phyloP scores from a whole-genome alignment of 1,139 yeast genomes.

The Hyphopichia pseudoburtonii region DNA sequence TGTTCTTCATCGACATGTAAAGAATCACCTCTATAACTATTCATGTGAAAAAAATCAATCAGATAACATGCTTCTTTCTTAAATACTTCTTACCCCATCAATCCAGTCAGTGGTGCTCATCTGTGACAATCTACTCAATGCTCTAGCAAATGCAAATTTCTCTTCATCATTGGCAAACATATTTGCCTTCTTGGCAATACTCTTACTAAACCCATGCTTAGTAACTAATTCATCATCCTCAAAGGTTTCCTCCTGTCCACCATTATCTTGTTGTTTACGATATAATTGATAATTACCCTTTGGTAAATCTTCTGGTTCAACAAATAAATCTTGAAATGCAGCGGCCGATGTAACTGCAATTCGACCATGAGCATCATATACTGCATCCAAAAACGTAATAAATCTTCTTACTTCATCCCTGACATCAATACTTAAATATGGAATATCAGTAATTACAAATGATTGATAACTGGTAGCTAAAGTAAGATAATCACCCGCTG shows the following conservation, averaged over 20 bases:
- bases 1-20: too few species aligned
- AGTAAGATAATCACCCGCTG: constrained; percentile 94
- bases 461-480: constrained; percentile 76
- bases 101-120: constrained; percentile 97
- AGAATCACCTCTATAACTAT: too few species aligned
- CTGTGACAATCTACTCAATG: constrained; percentile 83
- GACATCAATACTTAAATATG: constrained; percentile 72
- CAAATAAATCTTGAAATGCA: constrained; percentile 80
- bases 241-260: constrained; percentile 39
- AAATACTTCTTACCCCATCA: constrained; percentile 28
- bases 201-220: constrained; percentile 72
- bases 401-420: constrained; percentile 87
- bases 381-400: constrained; percentile 92
- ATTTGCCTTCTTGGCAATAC: constrained; percentile 72
- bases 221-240: constrained; percentile 63
- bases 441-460: constrained; percentile 87
- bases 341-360: constrained; percentile 88
- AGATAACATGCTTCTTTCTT: too few species aligned
- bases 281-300: constrained; percentile 55
- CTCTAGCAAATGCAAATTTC: constrained; percentile 94
- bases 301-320: constrained; percentile 71
- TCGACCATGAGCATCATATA: constrained; percentile 85
- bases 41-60: too few species aligned
- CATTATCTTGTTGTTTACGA: constrained; percentile 31
- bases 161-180: constrained; percentile 91